Base-by-base conservation (phyloP, 164 flowering plant species). In the Protea cynaroides region DNA sequence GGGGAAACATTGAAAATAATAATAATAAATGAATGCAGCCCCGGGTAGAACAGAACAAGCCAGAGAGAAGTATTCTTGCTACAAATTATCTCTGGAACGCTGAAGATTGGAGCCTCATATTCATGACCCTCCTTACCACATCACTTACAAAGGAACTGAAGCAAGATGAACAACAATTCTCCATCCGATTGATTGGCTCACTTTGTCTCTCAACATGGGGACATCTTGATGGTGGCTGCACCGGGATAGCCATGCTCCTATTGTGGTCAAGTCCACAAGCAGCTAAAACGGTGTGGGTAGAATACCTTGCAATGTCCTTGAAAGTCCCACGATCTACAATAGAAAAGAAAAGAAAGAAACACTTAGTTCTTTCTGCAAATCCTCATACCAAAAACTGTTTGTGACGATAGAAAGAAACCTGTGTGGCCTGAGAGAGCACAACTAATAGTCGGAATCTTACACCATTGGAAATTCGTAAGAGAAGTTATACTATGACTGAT, bases 251-350 rank as follows among this genome's bases (percentile, higher is more conserved):
- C 44, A 79, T 78, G 22, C 64, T 75, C 24, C 54, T 64, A 38
- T 43, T 25, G 64, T 75, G 84, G 54, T 79, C 80, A 19, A 70
- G 70, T 25, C 86, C 96, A 75, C 82, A 84, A 1, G 86, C 84
- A 40, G 84, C 86, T 59, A 87, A 75, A 70, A 89, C 65, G 25
- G 86, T 76, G 77, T 85, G 85, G 8, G 76, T 85, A n/a, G 86
- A 82, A 56, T 69, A 61, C 63, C 75, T 75, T 4, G 77, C 82
- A 36, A 83, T 78, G 59, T 82, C 82, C 75, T 82, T 76, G 65
- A 82, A 76, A 54, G 71, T 64, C 66, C 25, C 55, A 34, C 72
- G 49, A 13, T 69, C 90, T 84, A 75, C 74, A 72, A 22, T 36
- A 38, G 25, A 61, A 59, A 12, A 70, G 25, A 17, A 23, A 29